These are phyloP conservation scores for Penicillium subrubescens DNA, from an alignment of 495 filamentous ascomycete species.

Conservation along the genomic window DNA sequence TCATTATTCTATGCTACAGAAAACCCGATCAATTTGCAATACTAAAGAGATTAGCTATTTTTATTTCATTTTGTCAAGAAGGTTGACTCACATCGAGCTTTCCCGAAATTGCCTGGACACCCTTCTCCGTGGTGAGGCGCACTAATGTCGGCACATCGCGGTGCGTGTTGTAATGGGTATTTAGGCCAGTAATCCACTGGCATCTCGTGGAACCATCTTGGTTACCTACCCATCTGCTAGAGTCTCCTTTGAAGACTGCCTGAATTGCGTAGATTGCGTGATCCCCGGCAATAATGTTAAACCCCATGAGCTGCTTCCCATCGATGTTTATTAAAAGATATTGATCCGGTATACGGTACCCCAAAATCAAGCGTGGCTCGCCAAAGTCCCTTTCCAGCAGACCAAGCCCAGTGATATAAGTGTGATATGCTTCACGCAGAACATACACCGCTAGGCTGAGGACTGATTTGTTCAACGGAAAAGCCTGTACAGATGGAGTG, in stretches of 20 bases:
- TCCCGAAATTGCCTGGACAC: constrained; percentile 5
- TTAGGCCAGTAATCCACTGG: background rate
- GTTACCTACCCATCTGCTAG: constrained; percentile 2
- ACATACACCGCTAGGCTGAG: background rate
- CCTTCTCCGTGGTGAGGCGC: background rate
- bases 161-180: background rate
- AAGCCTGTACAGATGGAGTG: background rate
- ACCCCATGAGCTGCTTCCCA: constrained; percentile 2
- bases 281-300: background rate
- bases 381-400: background rate
- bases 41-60: constrained; percentile 1
- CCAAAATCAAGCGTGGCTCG: constrained; percentile 2
- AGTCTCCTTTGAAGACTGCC: background rate
- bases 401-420: constrained; percentile 9
- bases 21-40: constrained; percentile 2
- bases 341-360: constrained; percentile 9
- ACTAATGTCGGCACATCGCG: background rate
- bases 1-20: constrained; percentile 4
- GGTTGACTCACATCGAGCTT: constrained; percentile 1
- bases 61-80: background rate
- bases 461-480: constrained; percentile 3
- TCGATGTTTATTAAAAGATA: background rate
- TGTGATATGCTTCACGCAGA: constrained; percentile 4
- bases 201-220: background rate
- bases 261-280: constrained; percentile 4